Evolutionary conservation across 192 early-diverging fungal species (phyloP).

Genomic region (Entomortierella beljakovae): DNA sequence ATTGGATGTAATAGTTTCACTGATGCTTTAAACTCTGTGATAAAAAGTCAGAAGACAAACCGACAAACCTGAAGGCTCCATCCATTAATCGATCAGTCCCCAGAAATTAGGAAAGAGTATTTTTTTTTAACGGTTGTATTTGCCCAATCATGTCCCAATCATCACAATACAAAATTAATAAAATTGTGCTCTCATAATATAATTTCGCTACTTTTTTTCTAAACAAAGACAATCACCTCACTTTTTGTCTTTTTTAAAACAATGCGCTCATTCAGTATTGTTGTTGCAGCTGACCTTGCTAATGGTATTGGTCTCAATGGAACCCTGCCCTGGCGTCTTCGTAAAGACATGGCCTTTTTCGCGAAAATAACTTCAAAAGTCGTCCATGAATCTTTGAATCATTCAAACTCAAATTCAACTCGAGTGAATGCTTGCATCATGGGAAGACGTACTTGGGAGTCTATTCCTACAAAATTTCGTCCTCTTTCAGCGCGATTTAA

Average conservation of each 20-base stretch:
- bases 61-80: no score
- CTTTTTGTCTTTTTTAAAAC: background rate
- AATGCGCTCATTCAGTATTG: conserved; percentile 62
- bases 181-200: no score
- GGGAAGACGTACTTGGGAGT: conserved; percentile 95
- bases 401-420: background rate
- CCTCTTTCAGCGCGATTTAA: conserved; percentile 87
- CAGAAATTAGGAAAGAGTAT: no score
- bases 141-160: no score
- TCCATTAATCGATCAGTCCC: no score
- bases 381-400: background rate
- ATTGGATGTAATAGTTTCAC: no score
- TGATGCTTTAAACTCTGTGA: no score
- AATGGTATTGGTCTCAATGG: conserved; percentile 82
- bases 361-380: conserved; percentile 67
- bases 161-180: no score
- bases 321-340: conserved; percentile 88
- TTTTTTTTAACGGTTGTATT: no score
- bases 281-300: conserved; percentile 82
- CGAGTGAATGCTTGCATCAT: conserved; percentile 90
- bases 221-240: no score
- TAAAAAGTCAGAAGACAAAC: no score
- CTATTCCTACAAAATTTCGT: conserved; percentile 83
- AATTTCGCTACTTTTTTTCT: no score
- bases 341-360: conserved; percentile 90